Conservation (phyloP, 2,329 filamentous ascomycete genomes). For the Pseudopyricularia javanii region DNA sequence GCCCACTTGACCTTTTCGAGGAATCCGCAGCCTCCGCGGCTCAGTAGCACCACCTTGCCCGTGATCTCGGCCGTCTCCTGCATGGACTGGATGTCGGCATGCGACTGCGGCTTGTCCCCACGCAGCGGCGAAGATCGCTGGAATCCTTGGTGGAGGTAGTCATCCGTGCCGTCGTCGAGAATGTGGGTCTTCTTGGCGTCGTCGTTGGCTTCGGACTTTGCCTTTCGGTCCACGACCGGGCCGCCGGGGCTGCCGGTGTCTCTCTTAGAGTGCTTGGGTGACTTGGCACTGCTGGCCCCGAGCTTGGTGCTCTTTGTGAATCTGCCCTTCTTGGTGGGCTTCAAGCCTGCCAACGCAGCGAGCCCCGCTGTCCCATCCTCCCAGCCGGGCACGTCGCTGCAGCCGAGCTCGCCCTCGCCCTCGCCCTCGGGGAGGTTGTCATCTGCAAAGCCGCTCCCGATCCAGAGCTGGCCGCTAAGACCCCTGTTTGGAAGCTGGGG, state of each 20-base stretch:
- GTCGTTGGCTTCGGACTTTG: background rate
- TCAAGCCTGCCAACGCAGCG: constrained; percentile 21
- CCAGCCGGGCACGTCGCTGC: constrained; percentile 90
- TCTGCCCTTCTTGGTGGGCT: constrained; percentile 19
- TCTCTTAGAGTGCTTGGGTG: constrained; percentile 21
- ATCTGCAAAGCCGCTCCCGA: constrained; percentile 82
- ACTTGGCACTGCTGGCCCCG: constrained; percentile 10
- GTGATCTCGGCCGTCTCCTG: constrained; percentile 87
- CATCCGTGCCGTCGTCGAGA: constrained; percentile 67
- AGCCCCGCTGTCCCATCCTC: constrained; percentile 37
- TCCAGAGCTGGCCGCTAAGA: constrained; percentile 83
- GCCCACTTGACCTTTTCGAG: constrained; percentile 96
- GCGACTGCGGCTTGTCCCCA: constrained; percentile 25
- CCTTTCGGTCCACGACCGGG: constrained; percentile 16
- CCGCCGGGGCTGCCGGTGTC: constrained; percentile 16
- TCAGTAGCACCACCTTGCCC: constrained; percentile 84
- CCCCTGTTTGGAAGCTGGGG: constrained; percentile 63
- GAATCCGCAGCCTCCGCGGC: constrained; percentile 89
- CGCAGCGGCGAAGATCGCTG: constrained; percentile 1
- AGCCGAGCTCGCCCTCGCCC: constrained; percentile 83
- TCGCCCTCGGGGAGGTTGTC: constrained; percentile 53
- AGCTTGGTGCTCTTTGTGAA: background rate
- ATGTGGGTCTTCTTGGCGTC: background rate
- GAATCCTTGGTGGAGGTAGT: constrained; percentile 56
- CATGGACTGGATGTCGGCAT: constrained; percentile 83